Evolutionary conservation across 2,329 filamentous ascomycete species (phyloP), one percentile per base, ranked within the genome.

Genomic region (Cercospora janseana): DNA sequence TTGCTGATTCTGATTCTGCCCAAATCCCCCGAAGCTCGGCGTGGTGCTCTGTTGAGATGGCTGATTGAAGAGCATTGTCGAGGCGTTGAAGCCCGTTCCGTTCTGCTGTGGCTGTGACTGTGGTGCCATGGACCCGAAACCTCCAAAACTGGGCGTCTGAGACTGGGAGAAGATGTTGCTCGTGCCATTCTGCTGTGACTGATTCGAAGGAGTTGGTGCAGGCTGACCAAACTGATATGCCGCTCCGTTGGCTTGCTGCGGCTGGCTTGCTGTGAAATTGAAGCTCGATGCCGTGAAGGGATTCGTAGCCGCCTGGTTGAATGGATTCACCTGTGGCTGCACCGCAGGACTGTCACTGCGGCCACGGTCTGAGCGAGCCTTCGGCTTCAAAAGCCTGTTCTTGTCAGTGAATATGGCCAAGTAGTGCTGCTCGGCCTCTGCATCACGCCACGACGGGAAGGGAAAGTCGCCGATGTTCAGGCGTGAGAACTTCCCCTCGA

Each of bases 321-420:
- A 46, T 18, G 38, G 46, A 27, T 47, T 52, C 23, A 28, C 49
- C 46, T 45, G 47, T 9, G 45, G 32, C 45, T 47, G 45, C 21
- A 59, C 38, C 26, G 55, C 54, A 12, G 58, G 56, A 35, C 51
- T 51, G 15, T 41, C 49, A 18, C 58, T 50, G 13, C 52, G 52
- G 28, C 41, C 48, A 15, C 44, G 44, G 13, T 46, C 44, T 23
- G 43, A 48, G 49, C 18, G 46, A 44, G 37, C 56, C 46, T 45
- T 46, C 16, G 44, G 44, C 44, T 46, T 46, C 9, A 46, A 16
- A 7, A 46, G 23, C 23, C 44, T 46, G 4, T 46, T 24, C 8
- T 16, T 10, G 21, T 38, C 16, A 38, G 34, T 38, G 18, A 10
- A 21, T 12, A 23, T 40, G 5, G 18, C 35, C 35, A 40, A 6